These are phyloP conservation scores for Mortierella sp. DNA, from an alignment of 371 early-diverging fungal species.

Conservation along the genomic window DNA sequence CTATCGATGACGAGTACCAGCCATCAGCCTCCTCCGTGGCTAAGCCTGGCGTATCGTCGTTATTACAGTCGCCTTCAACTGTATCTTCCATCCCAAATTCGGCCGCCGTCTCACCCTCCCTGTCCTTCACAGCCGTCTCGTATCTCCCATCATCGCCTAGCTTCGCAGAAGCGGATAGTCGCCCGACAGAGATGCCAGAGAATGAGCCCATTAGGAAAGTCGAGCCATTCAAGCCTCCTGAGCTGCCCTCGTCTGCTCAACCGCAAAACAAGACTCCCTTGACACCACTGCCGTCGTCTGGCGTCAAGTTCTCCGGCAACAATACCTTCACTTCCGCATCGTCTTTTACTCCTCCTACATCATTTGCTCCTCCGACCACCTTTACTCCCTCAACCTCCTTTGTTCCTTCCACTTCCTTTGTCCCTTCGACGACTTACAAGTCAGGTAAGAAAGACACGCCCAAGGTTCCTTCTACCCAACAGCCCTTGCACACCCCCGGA, in stretches of 20 bases:
- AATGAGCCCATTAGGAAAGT: constrained; percentile 7
- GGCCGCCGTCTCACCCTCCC: constrained; percentile 24
- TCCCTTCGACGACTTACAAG: constrained; percentile 41
- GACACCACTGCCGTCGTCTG: constrained; percentile 23
- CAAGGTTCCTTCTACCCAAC: constrained; percentile 13
- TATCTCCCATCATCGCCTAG: constrained; percentile 41
- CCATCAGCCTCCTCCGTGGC: background rate
- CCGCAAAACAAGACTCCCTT: constrained; percentile 17
- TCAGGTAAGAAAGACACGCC: constrained; percentile 39
- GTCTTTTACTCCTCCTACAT: background rate
- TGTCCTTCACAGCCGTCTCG: constrained; percentile 29
- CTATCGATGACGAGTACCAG: constrained; percentile 33
- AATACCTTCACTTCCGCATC: constrained; percentile 19
- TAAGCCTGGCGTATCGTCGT: background rate
- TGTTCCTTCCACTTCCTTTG: constrained; percentile 10
- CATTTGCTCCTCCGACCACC: constrained; percentile 5
- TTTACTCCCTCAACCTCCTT: constrained; percentile 20
- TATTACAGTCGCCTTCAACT: constrained; percentile 25
- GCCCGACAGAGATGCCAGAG: constrained; percentile 23
- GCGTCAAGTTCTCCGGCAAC: constrained; percentile 16
- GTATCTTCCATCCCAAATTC: constrained; percentile 16
- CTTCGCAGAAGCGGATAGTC: constrained; percentile 32
- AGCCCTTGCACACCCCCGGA: background rate
- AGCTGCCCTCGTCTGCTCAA: constrained; percentile 1
- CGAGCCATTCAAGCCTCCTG: constrained; percentile 17